Evolutionary conservation across 192 early-diverging fungal species (phyloP).

Genomic region (Backusella luteola): DNA sequence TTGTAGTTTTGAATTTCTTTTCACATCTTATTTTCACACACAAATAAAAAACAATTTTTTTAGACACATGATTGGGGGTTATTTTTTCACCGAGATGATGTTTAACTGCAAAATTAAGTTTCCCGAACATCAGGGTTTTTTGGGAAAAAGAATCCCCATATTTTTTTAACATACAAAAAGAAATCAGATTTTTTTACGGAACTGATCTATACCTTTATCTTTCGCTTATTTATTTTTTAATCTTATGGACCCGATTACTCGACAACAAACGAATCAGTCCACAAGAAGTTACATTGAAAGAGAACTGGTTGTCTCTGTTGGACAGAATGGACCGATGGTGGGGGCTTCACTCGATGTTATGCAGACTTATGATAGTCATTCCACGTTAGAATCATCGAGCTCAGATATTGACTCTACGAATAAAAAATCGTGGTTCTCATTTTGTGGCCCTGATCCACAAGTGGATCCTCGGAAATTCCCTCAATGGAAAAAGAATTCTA

Average conservation of each 20-base stretch:
- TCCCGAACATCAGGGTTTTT: background rate
- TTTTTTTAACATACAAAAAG: background rate
- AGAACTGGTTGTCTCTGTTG: constrained; percentile 6
- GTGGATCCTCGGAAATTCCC: constrained; percentile 2
- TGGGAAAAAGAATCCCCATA: constrained; percentile 3
- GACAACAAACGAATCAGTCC: background rate
- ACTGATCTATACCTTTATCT: background rate
- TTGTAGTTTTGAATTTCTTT: background rate
- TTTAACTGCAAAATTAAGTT: background rate
- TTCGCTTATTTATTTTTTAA: background rate
- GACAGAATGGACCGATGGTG: background rate
- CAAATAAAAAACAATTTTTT: constrained; percentile 5
- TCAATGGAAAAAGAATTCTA: constrained; percentile 6
- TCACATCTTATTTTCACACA: constrained; percentile 7
- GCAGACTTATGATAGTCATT: background rate
- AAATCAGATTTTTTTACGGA: background rate
- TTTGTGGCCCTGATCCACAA: background rate
- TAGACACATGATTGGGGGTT: constrained; percentile 2
- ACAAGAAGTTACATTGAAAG: constrained; percentile 5
- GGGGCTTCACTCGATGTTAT: background rate
- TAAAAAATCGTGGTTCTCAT: background rate
- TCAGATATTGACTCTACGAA: background rate
- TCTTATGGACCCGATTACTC: background rate
- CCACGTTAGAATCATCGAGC: background rate
- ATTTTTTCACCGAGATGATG: background rate